Percentiles rank a stretch among this genome's conserved stretches.
These are phyloP conservation scores for Schizonepeta tenuifolia DNA, from an alignment of 257 asterid genomes.

Conservation along the genomic window DNA sequence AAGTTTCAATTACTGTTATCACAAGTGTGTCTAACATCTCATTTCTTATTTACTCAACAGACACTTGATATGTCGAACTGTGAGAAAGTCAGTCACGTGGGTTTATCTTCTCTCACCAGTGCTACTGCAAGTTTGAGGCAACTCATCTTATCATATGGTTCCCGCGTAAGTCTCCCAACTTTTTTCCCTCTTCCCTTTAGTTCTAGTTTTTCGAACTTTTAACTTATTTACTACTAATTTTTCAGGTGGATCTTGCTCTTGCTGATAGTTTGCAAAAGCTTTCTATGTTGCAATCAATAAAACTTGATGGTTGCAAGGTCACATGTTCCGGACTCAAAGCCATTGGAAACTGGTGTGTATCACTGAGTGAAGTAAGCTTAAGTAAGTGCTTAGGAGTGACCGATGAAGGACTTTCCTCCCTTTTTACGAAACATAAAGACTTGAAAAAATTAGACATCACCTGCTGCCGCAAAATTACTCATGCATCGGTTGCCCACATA, in stretches of 20 bases:
- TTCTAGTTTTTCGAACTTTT: background rate
- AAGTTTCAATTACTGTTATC: background rate
- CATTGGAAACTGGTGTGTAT: constrained; percentile 69
- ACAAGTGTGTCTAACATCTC: background rate
- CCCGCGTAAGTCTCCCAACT: constrained; percentile 59
- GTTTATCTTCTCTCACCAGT: constrained; percentile 74
- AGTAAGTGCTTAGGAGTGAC: constrained; percentile 86
- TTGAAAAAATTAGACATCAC: constrained; percentile 81
- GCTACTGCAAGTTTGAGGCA: constrained; percentile 62
- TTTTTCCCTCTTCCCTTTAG: background rate
- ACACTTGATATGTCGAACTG: constrained; percentile 90
- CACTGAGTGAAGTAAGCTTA: constrained; percentile 74
- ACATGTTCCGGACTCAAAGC: constrained; percentile 81
- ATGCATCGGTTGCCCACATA: constrained; percentile 61
- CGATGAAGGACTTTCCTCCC: constrained; percentile 79
- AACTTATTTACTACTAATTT: constrained; percentile 25
- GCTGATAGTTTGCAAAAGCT: constrained; percentile 78
- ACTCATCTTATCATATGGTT: constrained; percentile 72
- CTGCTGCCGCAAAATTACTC: constrained; percentile 81
- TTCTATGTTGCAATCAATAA: constrained; percentile 64
- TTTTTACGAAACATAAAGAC: constrained; percentile 66
- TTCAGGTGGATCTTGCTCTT: constrained; percentile 82
- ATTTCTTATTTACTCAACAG: constrained; percentile 43
- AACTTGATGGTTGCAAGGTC: constrained; percentile 84
- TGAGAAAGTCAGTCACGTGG: constrained; percentile 74